phyloP scores from a whole-genome alignment of 345 rosid genomes.

The Aquilaria sinensis region DNA sequence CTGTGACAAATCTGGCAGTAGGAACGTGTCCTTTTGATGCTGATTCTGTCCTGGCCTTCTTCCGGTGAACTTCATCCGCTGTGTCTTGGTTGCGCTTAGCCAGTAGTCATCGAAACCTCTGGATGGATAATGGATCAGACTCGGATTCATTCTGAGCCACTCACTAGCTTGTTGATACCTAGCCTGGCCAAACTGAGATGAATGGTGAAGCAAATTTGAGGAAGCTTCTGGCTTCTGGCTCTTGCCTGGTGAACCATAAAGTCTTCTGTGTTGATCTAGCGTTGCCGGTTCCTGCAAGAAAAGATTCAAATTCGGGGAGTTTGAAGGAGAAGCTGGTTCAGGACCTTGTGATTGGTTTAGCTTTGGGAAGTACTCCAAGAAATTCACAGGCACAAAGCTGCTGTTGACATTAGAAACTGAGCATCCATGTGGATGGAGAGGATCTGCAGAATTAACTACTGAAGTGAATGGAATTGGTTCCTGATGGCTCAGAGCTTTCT shows the following conservation, averaged over 20 bases:
- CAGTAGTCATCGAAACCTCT: slow-evolving; percentile 44
- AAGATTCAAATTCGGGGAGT: slow-evolving; percentile 50
- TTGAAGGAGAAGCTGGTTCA: slow-evolving; percentile 31
- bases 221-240: slow-evolving; percentile 14
- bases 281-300: slow-evolving; percentile 44
- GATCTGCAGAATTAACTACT: slow-evolving; percentile 20
- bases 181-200: slow-evolving; percentile 3
- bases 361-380: slow-evolving; percentile 37
- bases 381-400: slow-evolving; percentile 27
- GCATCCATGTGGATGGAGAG: slow-evolving; percentile 11
- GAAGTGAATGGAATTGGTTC: slow-evolving; percentile 16
- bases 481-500: slow-evolving; percentile 14
- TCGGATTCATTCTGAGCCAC: slow-evolving; percentile 43
- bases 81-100: slow-evolving; percentile 59
- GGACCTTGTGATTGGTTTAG: slow-evolving; percentile 18
- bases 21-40: slow-evolving; percentile 22
- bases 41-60: slow-evolving; percentile 26
- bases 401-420: slow-evolving; percentile 19
- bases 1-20: slow-evolving; percentile 18
- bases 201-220: slow-evolving; percentile 13
- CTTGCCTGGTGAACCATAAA: slow-evolving; percentile 12
- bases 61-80: slow-evolving; percentile 54
- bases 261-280: slow-evolving; percentile 18
- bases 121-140: slow-evolving; percentile 22
- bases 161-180: slow-evolving; percentile 19